phyloP scores from a whole-genome alignment of 306 rosid species.

The Luffa acutangula region DNA sequence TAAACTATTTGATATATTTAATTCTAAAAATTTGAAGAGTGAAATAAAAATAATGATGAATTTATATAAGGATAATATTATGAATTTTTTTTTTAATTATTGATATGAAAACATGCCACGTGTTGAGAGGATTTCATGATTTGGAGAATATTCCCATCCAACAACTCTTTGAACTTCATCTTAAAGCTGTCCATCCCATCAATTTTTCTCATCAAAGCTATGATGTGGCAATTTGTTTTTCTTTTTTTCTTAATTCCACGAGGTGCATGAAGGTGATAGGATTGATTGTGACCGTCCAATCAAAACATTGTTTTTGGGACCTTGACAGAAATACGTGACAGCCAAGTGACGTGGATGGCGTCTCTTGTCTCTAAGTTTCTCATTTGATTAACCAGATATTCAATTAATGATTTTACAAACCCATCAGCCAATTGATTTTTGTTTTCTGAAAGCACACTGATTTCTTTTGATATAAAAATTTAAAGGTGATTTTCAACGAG shows the following conservation, averaged over 20 bases:
- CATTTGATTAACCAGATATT: too few species aligned
- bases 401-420: not conserved
- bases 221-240: not conserved
- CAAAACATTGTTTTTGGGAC: not conserved
- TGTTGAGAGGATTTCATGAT: not conserved
- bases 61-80: too few species aligned
- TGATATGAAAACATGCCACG: not conserved
- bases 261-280: not conserved
- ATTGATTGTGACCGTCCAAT: constrained; percentile 5
- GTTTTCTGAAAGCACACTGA: not conserved
- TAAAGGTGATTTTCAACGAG: too few species aligned
- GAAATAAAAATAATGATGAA: too few species aligned
- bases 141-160: not conserved
- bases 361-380: not conserved
- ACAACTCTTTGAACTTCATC: not conserved
- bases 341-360: not conserved
- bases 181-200: not conserved
- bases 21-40: too few species aligned
- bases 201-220: not conserved
- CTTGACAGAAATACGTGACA: not conserved
- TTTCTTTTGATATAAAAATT: not conserved
- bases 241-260: not conserved
- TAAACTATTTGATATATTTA: too few species aligned
- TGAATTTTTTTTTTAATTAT: too few species aligned
- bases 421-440: too few species aligned